Base-by-base conservation (phyloP, 345 rosid genomes). In the Gossypium thurberi region DNA sequence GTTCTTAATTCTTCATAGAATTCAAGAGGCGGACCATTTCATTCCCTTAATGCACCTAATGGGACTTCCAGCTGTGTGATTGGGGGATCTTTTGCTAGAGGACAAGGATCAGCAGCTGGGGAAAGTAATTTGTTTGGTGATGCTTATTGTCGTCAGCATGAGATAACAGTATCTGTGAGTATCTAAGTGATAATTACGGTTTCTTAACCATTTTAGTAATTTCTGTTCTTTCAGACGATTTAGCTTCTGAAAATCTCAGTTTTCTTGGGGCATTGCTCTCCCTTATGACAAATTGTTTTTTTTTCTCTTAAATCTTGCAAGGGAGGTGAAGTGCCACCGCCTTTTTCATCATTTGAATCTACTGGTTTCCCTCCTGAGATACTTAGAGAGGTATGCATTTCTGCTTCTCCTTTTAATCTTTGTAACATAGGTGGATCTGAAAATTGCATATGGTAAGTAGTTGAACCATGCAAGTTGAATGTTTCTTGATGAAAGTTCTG, bases 281-380 rank as follows among this genome's bases (percentile, higher is more conserved):
- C 52, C n/a, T 37, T 63, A 12, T 28, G 40, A 48, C 52, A 12
- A 23, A 21, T 21, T 74, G 64, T 25, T 8, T 65, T 65, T 63
- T 40, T 63, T 40, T 26, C 43, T 11, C 56, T 64, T 28, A 40
- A 37, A 51, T 70, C 43, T 75, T 75, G 18, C 57, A 69, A 95
- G 99, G 99, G 97, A 76, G 86, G 84, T 78, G 89, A 84, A 53
- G 89, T 95, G 58, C 98, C 97, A 52, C 84, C 78, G 6, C 96
- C 99, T 44, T 80, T 95, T 21, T 81, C 73, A 64, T 87, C 97
- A 28, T 95, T 95, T 84, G 96, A 91, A 73, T 77, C 83, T 61
- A 84, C 93, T 69, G 92, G 94, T 23, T 93, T 95, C 72, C 98
- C 99, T 74, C 72, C 93, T 33, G 98, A 95, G 89, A 84, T 95